A percentile compares a stretch with the other conserved stretches of the same genome.
phyloP scores from a whole-genome alignment of 768 basidiomycete species.

The Termitomyces sp. region DNA sequence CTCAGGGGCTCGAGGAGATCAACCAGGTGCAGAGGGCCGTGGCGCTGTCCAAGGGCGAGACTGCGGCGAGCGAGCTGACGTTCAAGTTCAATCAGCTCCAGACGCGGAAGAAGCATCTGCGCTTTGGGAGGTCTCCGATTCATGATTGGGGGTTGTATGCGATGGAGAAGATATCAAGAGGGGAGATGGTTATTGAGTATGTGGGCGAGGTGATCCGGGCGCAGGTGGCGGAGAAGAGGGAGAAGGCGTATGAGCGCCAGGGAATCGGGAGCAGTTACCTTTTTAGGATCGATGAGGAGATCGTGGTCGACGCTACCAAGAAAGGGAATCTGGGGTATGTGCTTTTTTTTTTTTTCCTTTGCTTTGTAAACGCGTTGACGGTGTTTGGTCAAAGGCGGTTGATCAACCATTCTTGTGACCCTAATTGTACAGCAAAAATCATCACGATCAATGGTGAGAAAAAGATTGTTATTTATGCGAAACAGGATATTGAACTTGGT shows the following conservation, averaged over 20 bases:
- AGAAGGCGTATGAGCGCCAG: conserved; percentile 94
- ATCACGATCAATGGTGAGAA: conserved; percentile 89
- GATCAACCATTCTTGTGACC: conserved; percentile 98
- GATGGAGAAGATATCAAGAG: conserved; percentile 88
- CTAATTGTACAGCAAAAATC: conserved; percentile 88
- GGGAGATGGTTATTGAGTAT: conserved; percentile 99
- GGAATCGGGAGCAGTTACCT: conserved; percentile 98
- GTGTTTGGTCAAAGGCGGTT: conserved; percentile 56
- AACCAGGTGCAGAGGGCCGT: conserved; percentile 83
- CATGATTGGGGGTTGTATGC: conserved; percentile 99
- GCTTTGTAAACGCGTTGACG: conserved; percentile 8
- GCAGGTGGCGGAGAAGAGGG: conserved; percentile 92
- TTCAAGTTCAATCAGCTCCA: conserved; percentile 99
- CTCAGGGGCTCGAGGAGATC: conserved; percentile 91
- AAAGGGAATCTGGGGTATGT: conserved; percentile 97
- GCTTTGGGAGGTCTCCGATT: conserved; percentile 92
- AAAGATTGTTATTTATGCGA: conserved; percentile 99
- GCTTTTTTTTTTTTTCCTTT: not conserved
- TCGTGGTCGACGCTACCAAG: conserved; percentile 98
- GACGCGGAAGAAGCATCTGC: conserved; percentile 95
- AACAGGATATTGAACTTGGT: conserved; percentile 91
- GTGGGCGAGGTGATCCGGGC: conserved; percentile 96
- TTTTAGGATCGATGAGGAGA: conserved; percentile 96
- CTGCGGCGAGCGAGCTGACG: conserved; percentile 53
- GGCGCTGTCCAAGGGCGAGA: conserved; percentile 70